Conservation (phyloP, 2,329 filamentous ascomycete species). For the Chalara sp. region DNA sequence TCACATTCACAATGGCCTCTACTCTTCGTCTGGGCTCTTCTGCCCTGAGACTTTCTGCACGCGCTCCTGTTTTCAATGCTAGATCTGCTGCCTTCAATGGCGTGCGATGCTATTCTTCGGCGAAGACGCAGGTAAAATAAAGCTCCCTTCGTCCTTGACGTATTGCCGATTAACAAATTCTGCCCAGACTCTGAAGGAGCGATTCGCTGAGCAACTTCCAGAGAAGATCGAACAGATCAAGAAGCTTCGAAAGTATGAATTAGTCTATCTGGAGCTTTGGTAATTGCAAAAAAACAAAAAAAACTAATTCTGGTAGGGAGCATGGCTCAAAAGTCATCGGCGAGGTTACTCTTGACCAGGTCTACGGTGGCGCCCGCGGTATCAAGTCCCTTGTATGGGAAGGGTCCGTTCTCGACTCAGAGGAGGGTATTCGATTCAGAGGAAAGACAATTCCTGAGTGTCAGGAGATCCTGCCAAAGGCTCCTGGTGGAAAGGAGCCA, state of each 20-base stretch:
- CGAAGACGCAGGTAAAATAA: slow-evolving; percentile 69
- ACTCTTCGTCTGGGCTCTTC: slow-evolving; percentile 74
- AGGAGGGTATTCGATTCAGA: slow-evolving; percentile 99
- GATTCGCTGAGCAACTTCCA: slow-evolving; percentile 91
- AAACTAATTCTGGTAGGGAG: slow-evolving; percentile 53
- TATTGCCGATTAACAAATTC: slow-evolving; percentile 12
- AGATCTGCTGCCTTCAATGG: slow-evolving; percentile 72
- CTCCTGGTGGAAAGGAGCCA: slow-evolving; percentile 91
- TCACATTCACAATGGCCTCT: slow-evolving; percentile 64
- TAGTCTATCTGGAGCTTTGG: too few species aligned
- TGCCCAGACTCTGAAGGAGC: slow-evolving; percentile 86
- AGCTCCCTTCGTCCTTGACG: slow-evolving; percentile 15
- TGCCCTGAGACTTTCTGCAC: slow-evolving; percentile 71
- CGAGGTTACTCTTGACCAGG: slow-evolving; percentile 98
- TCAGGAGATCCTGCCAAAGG: slow-evolving; percentile 95
- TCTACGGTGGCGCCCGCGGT: slow-evolving; percentile 97
- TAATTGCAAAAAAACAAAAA: neutral
- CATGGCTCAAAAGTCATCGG: slow-evolving; percentile 92
- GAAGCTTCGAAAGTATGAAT: slow-evolving; percentile 82
- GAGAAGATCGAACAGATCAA: slow-evolving; percentile 99
- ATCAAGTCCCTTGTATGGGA: slow-evolving; percentile 99
- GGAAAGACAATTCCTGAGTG: slow-evolving; percentile 99
- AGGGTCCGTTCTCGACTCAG: slow-evolving; percentile 92
- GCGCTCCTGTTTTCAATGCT: slow-evolving; percentile 59
- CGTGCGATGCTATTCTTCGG: slow-evolving; percentile 80